Evolutionary conservation across 1,284 basidiomycete genomes (phyloP).

Genomic region (Golubevia sp.): DNA sequence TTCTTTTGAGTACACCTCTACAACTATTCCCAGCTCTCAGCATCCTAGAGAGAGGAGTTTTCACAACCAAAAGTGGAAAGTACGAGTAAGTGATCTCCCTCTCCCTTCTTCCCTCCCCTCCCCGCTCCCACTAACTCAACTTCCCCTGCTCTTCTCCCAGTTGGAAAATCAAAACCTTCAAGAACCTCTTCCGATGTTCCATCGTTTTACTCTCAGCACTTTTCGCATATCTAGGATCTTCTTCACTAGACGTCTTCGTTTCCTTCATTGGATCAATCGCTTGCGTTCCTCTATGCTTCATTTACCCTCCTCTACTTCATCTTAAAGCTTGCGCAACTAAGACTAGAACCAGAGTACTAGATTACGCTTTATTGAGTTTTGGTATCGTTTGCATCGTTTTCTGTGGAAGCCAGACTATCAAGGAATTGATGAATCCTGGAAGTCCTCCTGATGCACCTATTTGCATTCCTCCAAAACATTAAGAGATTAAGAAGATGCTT

Average conservation of each 20-base stretch:
- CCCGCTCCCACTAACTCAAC: not conserved
- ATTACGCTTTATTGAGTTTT: conserved; percentile 44
- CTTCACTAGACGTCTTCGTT: conserved; percentile 59
- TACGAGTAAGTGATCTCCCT: conserved; percentile 21
- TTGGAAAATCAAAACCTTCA: conserved; percentile 52
- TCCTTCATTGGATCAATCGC: conserved; percentile 54
- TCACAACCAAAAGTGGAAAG: conserved; percentile 44
- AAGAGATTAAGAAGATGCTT: too few species aligned
- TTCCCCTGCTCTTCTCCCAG: conserved; percentile 1
- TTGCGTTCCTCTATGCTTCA: conserved; percentile 59
- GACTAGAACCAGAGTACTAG: conserved; percentile 36
- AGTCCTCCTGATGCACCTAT: not conserved
- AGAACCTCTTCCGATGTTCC: conserved; percentile 51
- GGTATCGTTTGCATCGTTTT: conserved; percentile 50
- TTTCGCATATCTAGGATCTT: conserved; percentile 52
- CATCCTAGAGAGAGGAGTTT: conserved; percentile 56
- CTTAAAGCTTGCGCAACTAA: conserved; percentile 43
- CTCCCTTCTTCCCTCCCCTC: not conserved
- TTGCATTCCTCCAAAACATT: not conserved
- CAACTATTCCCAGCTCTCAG: conserved; percentile 60
- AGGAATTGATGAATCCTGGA: conserved; percentile 2
- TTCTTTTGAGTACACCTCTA: conserved; percentile 88
- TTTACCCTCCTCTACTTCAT: conserved; percentile 57
- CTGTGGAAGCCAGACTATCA: conserved; percentile 49
- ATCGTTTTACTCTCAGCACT: conserved; percentile 39